phyloP scores from a whole-genome alignment of 495 filamentous ascomycete genomes.

The Annulohypoxylon moriforme region DNA sequence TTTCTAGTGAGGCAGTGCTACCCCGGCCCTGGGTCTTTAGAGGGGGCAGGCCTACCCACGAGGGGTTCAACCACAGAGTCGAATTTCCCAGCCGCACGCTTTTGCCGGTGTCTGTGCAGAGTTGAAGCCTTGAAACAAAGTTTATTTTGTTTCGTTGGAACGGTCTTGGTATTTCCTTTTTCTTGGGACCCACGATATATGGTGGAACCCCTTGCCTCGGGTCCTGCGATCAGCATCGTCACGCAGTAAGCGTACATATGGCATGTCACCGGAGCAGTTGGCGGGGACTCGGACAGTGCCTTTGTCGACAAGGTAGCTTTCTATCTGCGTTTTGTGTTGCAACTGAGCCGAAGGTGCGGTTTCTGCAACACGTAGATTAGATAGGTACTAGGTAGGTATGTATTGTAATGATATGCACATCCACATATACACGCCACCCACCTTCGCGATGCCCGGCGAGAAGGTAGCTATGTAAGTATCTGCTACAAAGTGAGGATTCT shows the following conservation, averaged over 20 bases:
- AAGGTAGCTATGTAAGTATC: neutral
- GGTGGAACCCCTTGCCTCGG: constrained; percentile 9
- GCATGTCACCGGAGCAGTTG: constrained; percentile 12
- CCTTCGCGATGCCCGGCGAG: constrained; percentile 11
- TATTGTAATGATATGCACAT: neutral
- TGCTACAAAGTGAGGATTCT: constrained; percentile 12
- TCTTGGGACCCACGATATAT: constrained; percentile 7
- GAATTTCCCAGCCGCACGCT: neutral
- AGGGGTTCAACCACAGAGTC: constrained; percentile 2
- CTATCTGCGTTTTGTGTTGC: constrained; percentile 2
- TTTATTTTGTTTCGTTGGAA: constrained; percentile 13
- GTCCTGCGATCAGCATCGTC: constrained; percentile 15
- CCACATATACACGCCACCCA: constrained; percentile 23
- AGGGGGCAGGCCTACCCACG: neutral
- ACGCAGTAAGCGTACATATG: constrained; percentile 11
- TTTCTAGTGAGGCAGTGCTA: constrained; percentile 43
- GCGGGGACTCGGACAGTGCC: constrained; percentile 23
- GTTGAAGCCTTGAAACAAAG: constrained; percentile 25
- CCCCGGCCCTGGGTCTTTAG: constrained; percentile 26
- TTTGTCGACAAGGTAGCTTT: constrained; percentile 15
- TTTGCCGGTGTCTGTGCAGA: constrained; percentile 9
- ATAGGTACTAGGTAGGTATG: too few relatives aligned
- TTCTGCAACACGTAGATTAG: constrained; percentile 23
- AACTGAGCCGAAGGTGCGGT: constrained; percentile 7
- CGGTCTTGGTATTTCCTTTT: neutral